Evolutionary conservation across 148 eudicot species (phyloP).

Genomic region (Oxyria digyna): DNA sequence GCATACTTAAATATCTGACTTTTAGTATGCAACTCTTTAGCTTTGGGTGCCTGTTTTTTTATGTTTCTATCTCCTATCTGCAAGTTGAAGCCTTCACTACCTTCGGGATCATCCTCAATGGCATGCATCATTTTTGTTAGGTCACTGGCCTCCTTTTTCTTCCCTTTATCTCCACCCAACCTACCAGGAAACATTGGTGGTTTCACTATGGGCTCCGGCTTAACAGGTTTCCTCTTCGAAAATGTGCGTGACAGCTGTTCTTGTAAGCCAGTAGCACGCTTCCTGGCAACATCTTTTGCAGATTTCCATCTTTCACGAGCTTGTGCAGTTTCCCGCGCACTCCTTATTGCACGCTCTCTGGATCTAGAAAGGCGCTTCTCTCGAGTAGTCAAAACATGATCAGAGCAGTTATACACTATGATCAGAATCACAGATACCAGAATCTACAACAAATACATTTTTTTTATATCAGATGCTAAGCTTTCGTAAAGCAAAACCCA

Average conservation of each 20-base stretch:
- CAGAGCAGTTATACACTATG: constrained; percentile 69
- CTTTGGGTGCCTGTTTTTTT: constrained; percentile 42
- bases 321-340: constrained; percentile 81
- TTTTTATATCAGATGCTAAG: background rate
- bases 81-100: constrained; percentile 45
- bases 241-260: constrained; percentile 62
- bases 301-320: constrained; percentile 72
- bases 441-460: constrained; percentile 29
- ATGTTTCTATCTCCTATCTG: constrained; percentile 45
- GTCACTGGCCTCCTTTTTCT: constrained; percentile 38
- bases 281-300: constrained; percentile 56
- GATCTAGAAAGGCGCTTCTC: constrained; percentile 60
- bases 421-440: constrained; percentile 45
- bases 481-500: background rate
- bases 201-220: constrained; percentile 13
- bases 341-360: constrained; percentile 64
- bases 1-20: constrained; percentile 87
- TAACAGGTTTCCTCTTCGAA: constrained; percentile 36
- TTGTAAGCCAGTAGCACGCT: constrained; percentile 40
- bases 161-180: constrained; percentile 17
- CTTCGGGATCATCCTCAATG: constrained; percentile 46
- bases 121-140: constrained; percentile 55
- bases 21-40: constrained; percentile 52
- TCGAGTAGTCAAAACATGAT: constrained; percentile 70
- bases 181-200: constrained; percentile 4